Conservation (phyloP, 495 filamentous ascomycete species). For the Penicillium chermesinum region DNA sequence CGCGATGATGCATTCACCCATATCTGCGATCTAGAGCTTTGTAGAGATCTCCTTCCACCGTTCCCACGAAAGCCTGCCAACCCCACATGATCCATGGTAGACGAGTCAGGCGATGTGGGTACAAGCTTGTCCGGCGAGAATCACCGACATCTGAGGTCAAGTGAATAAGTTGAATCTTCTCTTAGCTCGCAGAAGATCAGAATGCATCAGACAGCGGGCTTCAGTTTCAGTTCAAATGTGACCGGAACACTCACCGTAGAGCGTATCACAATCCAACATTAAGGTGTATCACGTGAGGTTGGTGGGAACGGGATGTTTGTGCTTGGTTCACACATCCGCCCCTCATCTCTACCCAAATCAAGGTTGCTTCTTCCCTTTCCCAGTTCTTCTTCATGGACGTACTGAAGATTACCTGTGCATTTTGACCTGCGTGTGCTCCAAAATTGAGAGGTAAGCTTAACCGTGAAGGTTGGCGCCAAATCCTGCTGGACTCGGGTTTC, state of each 20-base stretch:
- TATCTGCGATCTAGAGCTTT: too few relatives aligned
- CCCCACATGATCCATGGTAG: slow-evolving; percentile 12
- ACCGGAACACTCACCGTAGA: too few relatives aligned
- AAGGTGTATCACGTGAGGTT: slow-evolving; percentile 27
- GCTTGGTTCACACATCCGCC: slow-evolving; percentile 21
- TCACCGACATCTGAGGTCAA: too few relatives aligned
- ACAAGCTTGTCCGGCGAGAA: too few relatives aligned
- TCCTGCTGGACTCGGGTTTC: not conserved
- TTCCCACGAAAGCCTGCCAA: not conserved
- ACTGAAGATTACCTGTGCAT: not conserved
- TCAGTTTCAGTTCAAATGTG: too few relatives aligned
- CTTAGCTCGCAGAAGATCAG: too few relatives aligned
- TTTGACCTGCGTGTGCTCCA: not conserved
- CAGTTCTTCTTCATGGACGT: slow-evolving; percentile 1
- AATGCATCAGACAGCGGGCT: too few relatives aligned
- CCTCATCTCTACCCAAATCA: slow-evolving; percentile 14
- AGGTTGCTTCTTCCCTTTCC: slow-evolving; percentile 4
- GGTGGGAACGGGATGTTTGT: slow-evolving; percentile 20
- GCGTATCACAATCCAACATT: too few relatives aligned
- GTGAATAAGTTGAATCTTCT: too few relatives aligned
- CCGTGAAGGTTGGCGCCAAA: not conserved
- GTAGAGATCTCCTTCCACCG: not conserved
- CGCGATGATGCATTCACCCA: too few relatives aligned
- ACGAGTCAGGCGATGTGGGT: slow-evolving; percentile 19
- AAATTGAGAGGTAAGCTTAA: not conserved